These are phyloP conservation scores for Melaleuca alternifolia DNA, from an alignment of 345 rosid genomes.

Conservation along the genomic window DNA sequence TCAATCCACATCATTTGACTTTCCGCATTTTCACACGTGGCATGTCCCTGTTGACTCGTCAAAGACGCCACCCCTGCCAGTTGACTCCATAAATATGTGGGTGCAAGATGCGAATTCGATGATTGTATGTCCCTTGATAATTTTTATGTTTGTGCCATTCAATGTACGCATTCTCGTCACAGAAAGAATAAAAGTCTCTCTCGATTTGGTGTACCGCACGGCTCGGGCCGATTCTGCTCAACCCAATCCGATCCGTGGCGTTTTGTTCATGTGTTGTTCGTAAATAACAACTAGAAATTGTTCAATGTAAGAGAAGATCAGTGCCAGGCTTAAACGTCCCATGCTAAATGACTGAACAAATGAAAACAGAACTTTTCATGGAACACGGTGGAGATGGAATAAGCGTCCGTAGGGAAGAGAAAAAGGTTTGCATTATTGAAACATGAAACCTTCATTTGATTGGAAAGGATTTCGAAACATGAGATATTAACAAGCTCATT, in stretches of 20 bases:
- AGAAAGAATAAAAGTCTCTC: neutral
- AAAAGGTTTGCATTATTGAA: neutral
- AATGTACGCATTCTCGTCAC: neutral
- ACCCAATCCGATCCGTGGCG: neutral
- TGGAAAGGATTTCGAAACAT: neutral
- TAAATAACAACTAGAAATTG: neutral
- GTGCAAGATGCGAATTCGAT: too few relatives aligned
- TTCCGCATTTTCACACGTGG: too few relatives aligned
- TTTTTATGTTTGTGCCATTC: too few relatives aligned
- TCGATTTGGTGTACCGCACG: neutral
- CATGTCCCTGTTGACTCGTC: too few relatives aligned
- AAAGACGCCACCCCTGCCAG: too few relatives aligned
- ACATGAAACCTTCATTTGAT: neutral
- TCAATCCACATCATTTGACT: too few relatives aligned
- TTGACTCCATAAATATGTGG: too few relatives aligned
- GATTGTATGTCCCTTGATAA: too few relatives aligned
- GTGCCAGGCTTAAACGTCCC: neutral
- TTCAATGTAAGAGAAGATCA: neutral
- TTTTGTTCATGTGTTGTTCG: neutral
- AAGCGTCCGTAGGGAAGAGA: neutral
- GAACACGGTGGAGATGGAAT: neutral
- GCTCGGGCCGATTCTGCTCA: neutral
- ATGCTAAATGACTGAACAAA: neutral
- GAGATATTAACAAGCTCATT: neutral
- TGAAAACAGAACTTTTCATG: neutral